Evolutionary conservation across 257 asterid genomes (phyloP).

Genomic region (Solanum paucissectum): DNA sequence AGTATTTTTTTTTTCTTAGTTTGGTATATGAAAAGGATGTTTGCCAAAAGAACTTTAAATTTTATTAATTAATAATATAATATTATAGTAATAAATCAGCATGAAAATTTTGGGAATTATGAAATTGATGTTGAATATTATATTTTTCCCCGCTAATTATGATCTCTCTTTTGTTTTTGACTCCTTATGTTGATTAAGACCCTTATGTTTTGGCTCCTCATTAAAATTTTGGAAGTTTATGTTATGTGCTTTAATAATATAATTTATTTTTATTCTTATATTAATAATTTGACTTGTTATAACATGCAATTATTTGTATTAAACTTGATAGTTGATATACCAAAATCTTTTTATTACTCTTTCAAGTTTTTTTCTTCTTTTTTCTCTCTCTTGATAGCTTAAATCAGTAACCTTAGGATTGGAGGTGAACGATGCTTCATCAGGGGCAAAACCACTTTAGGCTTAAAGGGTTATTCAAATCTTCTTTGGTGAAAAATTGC

Average conservation of each 20-base stretch:
- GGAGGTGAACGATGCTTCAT: no score
- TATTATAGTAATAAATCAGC: background rate
- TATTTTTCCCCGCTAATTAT: background rate
- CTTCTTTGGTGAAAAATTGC: no score
- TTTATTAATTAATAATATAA: background rate
- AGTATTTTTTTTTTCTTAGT: background rate
- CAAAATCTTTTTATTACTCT: no score
- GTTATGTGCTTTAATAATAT: background rate
- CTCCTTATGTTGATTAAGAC: background rate
- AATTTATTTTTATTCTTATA: background rate
- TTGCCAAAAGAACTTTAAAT: background rate
- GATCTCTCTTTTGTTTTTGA: background rate
- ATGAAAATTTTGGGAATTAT: background rate
- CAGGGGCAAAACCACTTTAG: no score
- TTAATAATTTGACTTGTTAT: background rate
- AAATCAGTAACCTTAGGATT: no score
- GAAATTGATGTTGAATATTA: background rate
- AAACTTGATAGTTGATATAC: no score
- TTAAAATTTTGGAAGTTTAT: background rate
- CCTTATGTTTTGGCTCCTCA: background rate
- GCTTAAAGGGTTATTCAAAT: no score
- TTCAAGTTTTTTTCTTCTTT: no score
- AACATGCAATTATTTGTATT: background rate
- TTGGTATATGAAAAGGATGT: background rate
- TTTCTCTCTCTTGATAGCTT: no score